These are phyloP conservation scores for Eragrostis curvula DNA, from an alignment of 176 grass and related monocot genomes.

Conservation along the genomic window DNA sequence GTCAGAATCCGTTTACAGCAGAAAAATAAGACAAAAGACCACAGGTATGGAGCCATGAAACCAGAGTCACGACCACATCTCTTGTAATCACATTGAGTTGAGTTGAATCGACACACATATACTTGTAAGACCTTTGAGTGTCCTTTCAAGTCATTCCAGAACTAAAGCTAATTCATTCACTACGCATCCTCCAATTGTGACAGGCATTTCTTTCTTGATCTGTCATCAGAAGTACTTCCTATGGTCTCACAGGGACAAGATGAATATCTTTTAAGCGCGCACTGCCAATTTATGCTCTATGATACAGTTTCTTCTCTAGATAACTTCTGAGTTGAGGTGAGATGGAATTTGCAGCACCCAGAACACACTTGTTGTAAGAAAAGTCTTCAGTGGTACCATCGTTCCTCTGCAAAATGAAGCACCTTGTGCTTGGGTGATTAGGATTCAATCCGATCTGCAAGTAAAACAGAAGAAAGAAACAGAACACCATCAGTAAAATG, in stretches of 20 bases:
- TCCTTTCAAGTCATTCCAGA: too few relatives aligned
- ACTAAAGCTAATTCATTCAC: too few relatives aligned
- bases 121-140: too few relatives aligned
- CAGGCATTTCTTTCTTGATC: background rate
- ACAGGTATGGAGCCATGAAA: slow-evolving; percentile 11
- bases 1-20: too few relatives aligned
- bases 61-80: background rate
- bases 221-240: background rate
- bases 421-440: slow-evolving; percentile 38
- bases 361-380: slow-evolving; percentile 56
- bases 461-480: background rate
- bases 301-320: slow-evolving; percentile 38
- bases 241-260: background rate
- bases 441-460: slow-evolving; percentile 52
- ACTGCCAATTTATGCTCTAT: slow-evolving; percentile 28
- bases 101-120: too few relatives aligned
- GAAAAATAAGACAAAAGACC: background rate
- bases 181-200: background rate
- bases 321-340: slow-evolving; percentile 41
- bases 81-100: too few relatives aligned
- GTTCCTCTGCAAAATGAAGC: slow-evolving; percentile 44
- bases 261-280: background rate
- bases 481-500: background rate
- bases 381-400: slow-evolving; percentile 44
- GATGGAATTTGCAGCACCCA: slow-evolving; percentile 45